Evolutionary conservation across 75 land plant species (phyloP).

Genomic region (Sequoia sempervirens): DNA sequence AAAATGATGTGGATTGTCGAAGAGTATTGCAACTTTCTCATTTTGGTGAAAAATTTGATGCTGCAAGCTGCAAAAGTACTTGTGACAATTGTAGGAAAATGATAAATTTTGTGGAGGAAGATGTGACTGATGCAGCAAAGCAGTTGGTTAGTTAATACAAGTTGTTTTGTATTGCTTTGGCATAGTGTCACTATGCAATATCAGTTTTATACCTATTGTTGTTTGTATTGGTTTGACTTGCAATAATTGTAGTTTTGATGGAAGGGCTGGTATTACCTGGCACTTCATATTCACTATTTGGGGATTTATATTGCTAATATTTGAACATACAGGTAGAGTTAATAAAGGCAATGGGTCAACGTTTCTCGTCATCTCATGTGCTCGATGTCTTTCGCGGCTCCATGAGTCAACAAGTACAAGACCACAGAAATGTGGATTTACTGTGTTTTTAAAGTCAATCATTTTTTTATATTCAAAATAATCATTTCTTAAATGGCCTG

Average conservation of each 20-base stretch:
- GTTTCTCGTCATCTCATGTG: constrained; percentile 72
- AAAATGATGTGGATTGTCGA: constrained; percentile 95
- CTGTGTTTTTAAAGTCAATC: neutral
- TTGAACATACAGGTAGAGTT: constrained; percentile 58
- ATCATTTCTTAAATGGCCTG: neutral
- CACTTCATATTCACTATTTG: neutral
- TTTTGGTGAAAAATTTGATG: constrained; percentile 94
- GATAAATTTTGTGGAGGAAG: constrained; percentile 64
- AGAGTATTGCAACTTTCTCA: constrained; percentile 85
- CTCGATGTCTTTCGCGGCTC: constrained; percentile 96
- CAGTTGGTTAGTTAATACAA: constrained; percentile 57
- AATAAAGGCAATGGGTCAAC: constrained; percentile 62
- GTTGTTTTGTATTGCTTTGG: neutral
- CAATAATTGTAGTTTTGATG: neutral
- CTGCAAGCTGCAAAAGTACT: constrained; percentile 61
- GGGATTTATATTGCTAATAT: neutral
- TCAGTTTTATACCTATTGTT: neutral
- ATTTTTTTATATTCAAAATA: neutral
- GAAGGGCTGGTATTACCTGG: neutral
- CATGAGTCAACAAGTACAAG: constrained; percentile 72
- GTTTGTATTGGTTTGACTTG: neutral
- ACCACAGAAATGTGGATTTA: neutral
- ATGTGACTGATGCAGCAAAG: constrained; percentile 75
- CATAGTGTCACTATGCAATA: neutral
- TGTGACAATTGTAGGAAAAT: constrained; percentile 86